These are phyloP conservation scores for Xylaria flabelliformis DNA, from an alignment of 495 filamentous ascomycete species.

Conservation along the genomic window DNA sequence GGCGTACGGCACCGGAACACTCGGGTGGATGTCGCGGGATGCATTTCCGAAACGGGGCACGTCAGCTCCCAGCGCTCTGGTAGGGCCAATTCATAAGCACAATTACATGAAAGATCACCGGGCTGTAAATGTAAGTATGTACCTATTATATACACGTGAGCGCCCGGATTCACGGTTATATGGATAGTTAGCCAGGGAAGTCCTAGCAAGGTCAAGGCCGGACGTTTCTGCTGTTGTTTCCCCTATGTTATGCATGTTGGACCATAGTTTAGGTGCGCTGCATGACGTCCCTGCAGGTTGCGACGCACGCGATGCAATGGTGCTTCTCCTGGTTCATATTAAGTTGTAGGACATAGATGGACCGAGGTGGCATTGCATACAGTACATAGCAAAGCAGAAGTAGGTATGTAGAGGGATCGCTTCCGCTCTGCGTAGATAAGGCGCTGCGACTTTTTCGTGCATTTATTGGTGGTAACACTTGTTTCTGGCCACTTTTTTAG, in stretches of 20 bases:
- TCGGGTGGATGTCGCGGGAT: background rate
- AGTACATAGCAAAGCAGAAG: no score
- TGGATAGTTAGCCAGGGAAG: slow-evolving; percentile 5
- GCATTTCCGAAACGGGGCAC: slow-evolving; percentile 1
- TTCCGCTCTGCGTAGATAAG: background rate
- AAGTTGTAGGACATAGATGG: slow-evolving; percentile 1
- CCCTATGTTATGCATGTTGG: slow-evolving; percentile 1
- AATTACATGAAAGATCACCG: no score
- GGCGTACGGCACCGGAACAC: background rate
- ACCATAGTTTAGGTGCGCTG: background rate
- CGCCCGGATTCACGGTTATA: background rate
- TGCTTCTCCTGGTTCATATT: background rate
- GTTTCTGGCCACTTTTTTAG: background rate
- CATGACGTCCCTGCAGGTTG: slow-evolving; percentile 16
- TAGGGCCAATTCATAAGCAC: slow-evolving; percentile 7
- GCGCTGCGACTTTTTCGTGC: background rate
- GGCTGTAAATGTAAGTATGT: background rate
- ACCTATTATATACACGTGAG: background rate
- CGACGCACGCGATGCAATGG: slow-evolving; percentile 3
- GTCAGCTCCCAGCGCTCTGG: slow-evolving; percentile 20
- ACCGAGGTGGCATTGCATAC: background rate
- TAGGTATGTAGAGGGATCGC: background rate
- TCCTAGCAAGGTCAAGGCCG: slow-evolving; percentile 4
- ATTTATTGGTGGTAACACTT: background rate
- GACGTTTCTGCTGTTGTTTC: background rate